These are phyloP conservation scores for Penicillium thymicola DNA, from an alignment of 2,329 filamentous ascomycete genomes.

Conservation along the genomic window DNA sequence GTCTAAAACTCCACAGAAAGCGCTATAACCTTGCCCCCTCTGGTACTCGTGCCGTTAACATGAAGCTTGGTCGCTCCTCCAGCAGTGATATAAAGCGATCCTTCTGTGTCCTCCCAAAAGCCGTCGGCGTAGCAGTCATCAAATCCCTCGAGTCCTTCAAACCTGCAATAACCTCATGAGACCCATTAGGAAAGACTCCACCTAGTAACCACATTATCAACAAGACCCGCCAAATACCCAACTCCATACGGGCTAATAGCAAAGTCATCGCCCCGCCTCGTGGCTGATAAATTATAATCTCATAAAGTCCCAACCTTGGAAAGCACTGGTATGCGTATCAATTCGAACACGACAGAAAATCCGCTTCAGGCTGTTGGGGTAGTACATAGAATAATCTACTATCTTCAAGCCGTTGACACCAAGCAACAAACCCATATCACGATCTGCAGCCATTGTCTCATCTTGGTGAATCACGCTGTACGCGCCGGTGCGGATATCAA, in stretches of 20 bases:
- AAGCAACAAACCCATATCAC: slow-evolving; percentile 2
- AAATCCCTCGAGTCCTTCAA: slow-evolving; percentile 10
- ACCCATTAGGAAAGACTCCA: slow-evolving; percentile 2
- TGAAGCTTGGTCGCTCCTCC: slow-evolving; percentile 3
- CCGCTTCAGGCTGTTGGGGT: slow-evolving; percentile 14
- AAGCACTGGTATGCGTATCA: slow-evolving; percentile 11
- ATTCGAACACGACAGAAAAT: slow-evolving; percentile 20
- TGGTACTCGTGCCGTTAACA: not conserved
- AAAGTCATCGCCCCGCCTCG: too few species aligned
- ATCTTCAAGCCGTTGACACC: slow-evolving; percentile 16
- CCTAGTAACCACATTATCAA: slow-evolving; percentile 12
- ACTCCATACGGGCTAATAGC: slow-evolving; percentile 11
- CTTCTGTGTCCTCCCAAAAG: slow-evolving; percentile 9
- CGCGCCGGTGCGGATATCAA: slow-evolving; percentile 10
- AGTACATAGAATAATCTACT: slow-evolving; percentile 14
- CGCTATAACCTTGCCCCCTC: slow-evolving; percentile 6
- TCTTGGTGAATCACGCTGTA: slow-evolving; percentile 15
- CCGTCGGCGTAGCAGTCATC: slow-evolving; percentile 17
- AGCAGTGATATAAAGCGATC: slow-evolving; percentile 16
- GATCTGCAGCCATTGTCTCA: slow-evolving; percentile 10
- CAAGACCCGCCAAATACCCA: slow-evolving; percentile 16
- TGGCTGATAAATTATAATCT: too few species aligned
- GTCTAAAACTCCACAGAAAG: not conserved
- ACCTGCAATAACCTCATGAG: slow-evolving; percentile 3
- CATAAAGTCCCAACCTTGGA: slow-evolving; percentile 11